Base-by-base conservation (phyloP, 768 basidiomycete genomes). In the Vishniacozyma victoriae region DNA sequence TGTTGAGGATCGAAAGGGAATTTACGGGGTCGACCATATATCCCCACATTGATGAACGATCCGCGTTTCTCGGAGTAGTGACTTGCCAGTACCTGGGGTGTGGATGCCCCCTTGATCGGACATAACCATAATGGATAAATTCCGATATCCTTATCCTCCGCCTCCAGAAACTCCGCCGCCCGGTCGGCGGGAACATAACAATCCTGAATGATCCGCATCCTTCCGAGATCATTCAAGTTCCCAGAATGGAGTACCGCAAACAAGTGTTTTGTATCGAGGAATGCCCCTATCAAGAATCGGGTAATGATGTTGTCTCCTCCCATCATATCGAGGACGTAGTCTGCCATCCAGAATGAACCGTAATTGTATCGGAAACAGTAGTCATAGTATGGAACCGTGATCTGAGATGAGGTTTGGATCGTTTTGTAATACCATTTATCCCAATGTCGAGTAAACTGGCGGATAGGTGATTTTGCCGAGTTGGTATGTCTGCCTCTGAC, bases 281-380 rank as follows among this genome's bases (percentile, higher is more conserved):
- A 37, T 20, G 19, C 6, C 13, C 53, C 53, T 15, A 55, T 20
- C 26, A 50, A 1, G 7, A 42, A 19, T 13, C 53, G 42, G 3
- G 44, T 41, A 2, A 50, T 16, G 16, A 55, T 13, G 29, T 24
- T 35, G 25, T 55, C 53, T 15, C 51, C 51, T n/a, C 53, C 48
- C 6, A 55, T 37, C 37, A 54, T 29, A n/a, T 46, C 44, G 2
- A 55, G 26, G 33, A 50, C 48, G 36, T 45, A 55, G 12, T 41
- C 25, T 24, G 53, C 53, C 53, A 55, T 55, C 53, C 53, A 50
- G 48, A 55, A 55, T 3, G 48, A 36, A 3, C 53, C 53, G 40
- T 55, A 50, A 42, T 55, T 50, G 53, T 55, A 55, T 20, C 53
- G 48, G 35, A 55, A 55, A 19, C 43, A 55, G 27, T 55, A 55